A percentile compares a stretch with the other conserved stretches of the same genome.
phyloP scores from a whole-genome alignment of 352 stramenopile genomes.

The Globisporangium irregulare region DNA sequence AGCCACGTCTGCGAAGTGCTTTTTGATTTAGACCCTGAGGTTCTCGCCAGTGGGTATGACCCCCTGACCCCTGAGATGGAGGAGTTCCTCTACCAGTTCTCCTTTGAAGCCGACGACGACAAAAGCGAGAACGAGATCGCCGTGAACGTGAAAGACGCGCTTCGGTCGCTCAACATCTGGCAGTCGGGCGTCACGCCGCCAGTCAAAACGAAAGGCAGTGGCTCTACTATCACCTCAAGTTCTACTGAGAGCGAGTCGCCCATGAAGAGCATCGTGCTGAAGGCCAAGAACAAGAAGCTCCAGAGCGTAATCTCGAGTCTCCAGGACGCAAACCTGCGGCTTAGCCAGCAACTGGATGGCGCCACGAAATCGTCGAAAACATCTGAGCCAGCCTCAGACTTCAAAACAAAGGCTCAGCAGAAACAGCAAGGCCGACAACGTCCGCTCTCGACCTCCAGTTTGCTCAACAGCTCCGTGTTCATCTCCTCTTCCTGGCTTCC shows the following conservation, averaged over 20 bases:
- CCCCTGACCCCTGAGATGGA: slow-evolving; percentile 60
- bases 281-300: slow-evolving; percentile 50
- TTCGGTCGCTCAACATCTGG: slow-evolving; percentile 63
- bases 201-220: slow-evolving; percentile 1
- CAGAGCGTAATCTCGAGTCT: slow-evolving; percentile 36
- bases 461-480: neutral
- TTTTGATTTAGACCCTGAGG: slow-evolving; percentile 43
- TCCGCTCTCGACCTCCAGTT: neutral
- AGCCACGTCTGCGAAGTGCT: slow-evolving; percentile 54
- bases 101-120: slow-evolving; percentile 25
- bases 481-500: slow-evolving; percentile 2
- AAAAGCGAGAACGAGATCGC: slow-evolving; percentile 25
- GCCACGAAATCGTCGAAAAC: slow-evolving; percentile 5
- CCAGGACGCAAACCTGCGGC: slow-evolving; percentile 37
- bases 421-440: neutral
- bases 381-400: neutral
- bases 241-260: neutral
- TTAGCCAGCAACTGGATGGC: slow-evolving; percentile 36
- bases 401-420: too few relatives aligned
- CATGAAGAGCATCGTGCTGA: slow-evolving; percentile 19
- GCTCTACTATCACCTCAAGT: neutral
- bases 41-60: slow-evolving; percentile 17
- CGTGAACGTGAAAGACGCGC: slow-evolving; percentile 51
- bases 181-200: slow-evolving; percentile 10
- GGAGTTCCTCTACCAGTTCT: slow-evolving; percentile 47